A percentile compares a stretch with the other conserved stretches of the same genome.
Evolutionary conservation across 2,329 filamentous ascomycete species (phyloP).

Genomic region (Scytalidium lignicola): DNA sequence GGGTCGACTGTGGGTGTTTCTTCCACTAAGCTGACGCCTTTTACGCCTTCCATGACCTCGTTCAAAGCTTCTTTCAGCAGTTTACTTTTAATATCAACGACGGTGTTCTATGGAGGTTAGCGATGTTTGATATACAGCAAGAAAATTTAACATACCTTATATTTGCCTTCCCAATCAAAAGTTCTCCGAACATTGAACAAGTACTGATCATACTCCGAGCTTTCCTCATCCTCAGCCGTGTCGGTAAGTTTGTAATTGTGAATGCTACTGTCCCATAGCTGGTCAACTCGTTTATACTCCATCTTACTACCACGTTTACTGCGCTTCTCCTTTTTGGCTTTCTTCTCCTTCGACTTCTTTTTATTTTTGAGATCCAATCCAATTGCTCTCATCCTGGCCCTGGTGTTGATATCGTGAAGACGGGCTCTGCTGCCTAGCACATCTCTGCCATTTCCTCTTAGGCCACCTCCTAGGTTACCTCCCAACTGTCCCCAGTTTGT

Average conservation of each 20-base stretch:
- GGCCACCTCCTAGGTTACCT: constrained; percentile 3
- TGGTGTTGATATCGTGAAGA: background rate
- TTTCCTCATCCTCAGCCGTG: constrained; percentile 56
- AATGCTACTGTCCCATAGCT: constrained; percentile 52
- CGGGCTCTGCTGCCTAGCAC: background rate
- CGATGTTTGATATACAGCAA: background rate
- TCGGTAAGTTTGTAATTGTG: constrained; percentile 66
- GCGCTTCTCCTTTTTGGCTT: constrained; percentile 33
- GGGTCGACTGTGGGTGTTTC: constrained; percentile 70
- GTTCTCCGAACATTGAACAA: constrained; percentile 78
- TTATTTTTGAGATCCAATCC: constrained; percentile 21
- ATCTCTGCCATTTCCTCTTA: constrained; percentile 2
- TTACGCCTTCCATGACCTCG: constrained; percentile 70
- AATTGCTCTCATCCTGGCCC: constrained; percentile 8
- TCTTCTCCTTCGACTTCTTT: constrained; percentile 36
- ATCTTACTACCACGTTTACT: constrained; percentile 44
- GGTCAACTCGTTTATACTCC: constrained; percentile 66
- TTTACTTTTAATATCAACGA: constrained; percentile 83
- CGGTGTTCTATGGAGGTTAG: constrained; percentile 39
- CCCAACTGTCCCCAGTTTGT: background rate
- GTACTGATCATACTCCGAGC: constrained; percentile 68
- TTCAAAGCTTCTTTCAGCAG: constrained; percentile 65
- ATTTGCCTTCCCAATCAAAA: constrained; percentile 83
- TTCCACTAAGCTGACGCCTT: constrained; percentile 73
- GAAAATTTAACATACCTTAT: constrained; percentile 36